phyloP scores from a whole-genome alignment of 164 flowering plant genomes.

The Umbellularia californica region DNA sequence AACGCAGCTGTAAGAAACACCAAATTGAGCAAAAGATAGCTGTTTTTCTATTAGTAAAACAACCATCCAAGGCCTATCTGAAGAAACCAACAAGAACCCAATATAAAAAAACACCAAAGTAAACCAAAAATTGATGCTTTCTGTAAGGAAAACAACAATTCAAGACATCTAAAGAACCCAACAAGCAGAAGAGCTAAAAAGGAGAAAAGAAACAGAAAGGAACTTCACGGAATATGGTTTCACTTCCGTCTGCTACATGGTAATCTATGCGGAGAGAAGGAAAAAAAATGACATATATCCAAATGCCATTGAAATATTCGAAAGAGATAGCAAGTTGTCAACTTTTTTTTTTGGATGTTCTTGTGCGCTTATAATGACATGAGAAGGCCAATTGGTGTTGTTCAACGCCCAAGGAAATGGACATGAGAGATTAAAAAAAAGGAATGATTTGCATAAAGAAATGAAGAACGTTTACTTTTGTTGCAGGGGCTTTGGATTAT shows the following conservation, averaged over 20 bases:
- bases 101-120: neutral
- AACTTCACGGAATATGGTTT: conserved; percentile 3
- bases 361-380: neutral
- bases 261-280: neutral
- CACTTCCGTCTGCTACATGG: conserved; percentile 10
- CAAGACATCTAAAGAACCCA: neutral
- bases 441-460: no score
- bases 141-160: neutral
- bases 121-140: neutral
- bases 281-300: neutral
- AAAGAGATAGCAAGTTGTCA: neutral
- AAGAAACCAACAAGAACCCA: neutral
- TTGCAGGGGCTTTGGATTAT: no score
- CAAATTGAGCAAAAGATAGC: neutral
- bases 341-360: neutral
- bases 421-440: no score
- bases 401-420: neutral
- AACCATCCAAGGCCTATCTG: neutral
- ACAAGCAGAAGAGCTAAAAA: neutral
- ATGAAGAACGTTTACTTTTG: no score
- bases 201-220: conserved; percentile 6
- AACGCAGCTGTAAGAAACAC: conserved; percentile 1
- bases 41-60: neutral
- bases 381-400: neutral
- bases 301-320: neutral